Base-by-base conservation (phyloP, 2,329 filamentous ascomycete genomes). In the Pseudodiploospora longispora region DNA sequence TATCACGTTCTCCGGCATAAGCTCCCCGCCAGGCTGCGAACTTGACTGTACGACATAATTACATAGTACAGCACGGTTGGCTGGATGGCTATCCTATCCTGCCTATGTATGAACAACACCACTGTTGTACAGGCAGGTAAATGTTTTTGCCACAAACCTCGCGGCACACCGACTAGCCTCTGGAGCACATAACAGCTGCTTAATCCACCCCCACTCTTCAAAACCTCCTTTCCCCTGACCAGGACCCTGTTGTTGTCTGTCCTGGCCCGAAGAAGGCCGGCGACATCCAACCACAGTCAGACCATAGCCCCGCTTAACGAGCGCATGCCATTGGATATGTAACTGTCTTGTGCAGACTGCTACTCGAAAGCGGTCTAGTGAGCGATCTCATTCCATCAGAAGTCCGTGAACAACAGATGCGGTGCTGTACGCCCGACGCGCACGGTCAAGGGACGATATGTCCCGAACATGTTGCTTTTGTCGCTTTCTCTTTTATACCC, bases 151-250 rank as follows among this genome's bases (percentile, higher is more conserved):
- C 10, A 19, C 5, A 19, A 19, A 19, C 19, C 19, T 19, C 19
- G 19, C 19, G 19, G 19, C 19, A 19, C 19, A 19, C 19, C 19
- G 19, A 19, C 19, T 19, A 19, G 19, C 19, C 19, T 19, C 19
- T 19, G 19, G 19, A 33, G 42, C 37, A 33, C 36, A 44, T 38
- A 41, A 28, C 27, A 27, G 27, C 32, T 38, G 44, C 40, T 36
- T 30, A 36, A 40, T 12, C 40, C 40, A 34, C 32, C 44, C 42
- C 37, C 38, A 40, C 37, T 19, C 19, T 2, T 30, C 43, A 41
- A 33, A 28, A 42, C 34, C 42, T 43, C 45, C 41, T 42, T 46
- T 38, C 47, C 52, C 52, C 52, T 47, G 45, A 47, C 52, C 41
- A 41, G 48, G 50, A 45, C 46, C 48, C 48, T 44, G 47, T 44